Conservation (phyloP, 305 asterid genomes). For the Solanum hybrid region DNA sequence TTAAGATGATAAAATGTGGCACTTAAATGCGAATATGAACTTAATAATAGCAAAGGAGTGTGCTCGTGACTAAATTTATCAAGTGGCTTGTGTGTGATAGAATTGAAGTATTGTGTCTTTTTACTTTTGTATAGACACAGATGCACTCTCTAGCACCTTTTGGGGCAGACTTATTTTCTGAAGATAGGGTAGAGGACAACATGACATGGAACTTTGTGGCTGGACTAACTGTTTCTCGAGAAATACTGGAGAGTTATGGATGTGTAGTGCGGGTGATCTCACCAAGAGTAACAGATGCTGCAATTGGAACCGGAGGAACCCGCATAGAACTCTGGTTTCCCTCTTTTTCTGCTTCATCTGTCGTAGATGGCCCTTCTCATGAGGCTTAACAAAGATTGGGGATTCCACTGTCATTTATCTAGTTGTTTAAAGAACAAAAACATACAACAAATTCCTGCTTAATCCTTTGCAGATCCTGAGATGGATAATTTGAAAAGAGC, state of each 20-base stretch:
- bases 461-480: background rate
- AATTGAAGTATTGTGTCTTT: background rate
- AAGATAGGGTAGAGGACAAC: slow-evolving; percentile 63
- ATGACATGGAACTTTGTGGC: slow-evolving; percentile 95
- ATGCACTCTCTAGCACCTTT: slow-evolving; percentile 80
- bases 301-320: slow-evolving; percentile 69
- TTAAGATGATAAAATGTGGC: background rate
- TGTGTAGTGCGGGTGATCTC: slow-evolving; percentile 75
- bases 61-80: background rate
- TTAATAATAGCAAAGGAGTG: background rate
- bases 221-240: slow-evolving; percentile 91
- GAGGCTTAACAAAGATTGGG: slow-evolving; percentile 15
- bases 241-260: slow-evolving; percentile 84
- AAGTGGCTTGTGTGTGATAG: background rate
- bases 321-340: slow-evolving; percentile 93
- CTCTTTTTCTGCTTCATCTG: slow-evolving; percentile 28
- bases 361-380: slow-evolving; percentile 14
- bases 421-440: background rate
- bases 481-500: background rate
- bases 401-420: background rate
- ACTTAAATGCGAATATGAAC: background rate
- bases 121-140: slow-evolving; percentile 58
- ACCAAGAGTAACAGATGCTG: slow-evolving; percentile 48
- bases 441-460: background rate
- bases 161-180: slow-evolving; percentile 60